Evolutionary conservation across 2,329 filamentous ascomycete species (phyloP), one percentile per base, ranked within the genome.

Genomic region (Phoma sp.): DNA sequence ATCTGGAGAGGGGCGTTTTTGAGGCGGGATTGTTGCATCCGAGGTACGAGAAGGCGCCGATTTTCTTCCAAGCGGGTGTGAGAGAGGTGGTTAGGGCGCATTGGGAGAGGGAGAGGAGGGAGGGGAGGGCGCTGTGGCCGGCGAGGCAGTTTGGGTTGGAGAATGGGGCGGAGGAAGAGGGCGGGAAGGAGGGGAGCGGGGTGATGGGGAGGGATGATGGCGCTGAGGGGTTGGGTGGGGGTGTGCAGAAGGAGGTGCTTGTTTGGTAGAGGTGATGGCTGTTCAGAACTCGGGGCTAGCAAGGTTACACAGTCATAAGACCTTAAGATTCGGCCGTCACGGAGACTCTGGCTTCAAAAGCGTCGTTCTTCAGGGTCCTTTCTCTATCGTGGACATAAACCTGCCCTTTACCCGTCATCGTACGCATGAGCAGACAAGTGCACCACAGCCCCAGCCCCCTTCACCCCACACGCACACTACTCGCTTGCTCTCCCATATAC

Each of bases 1-100:
- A 88, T 65, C 75, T 87, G 59, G 82, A 84, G 62, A 77, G 81
- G 0, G 83, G 83, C 7, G 79, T 86, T 32, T 87, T 86, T 55
- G 74, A 83, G 61, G 86, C 83, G 57, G 85, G 85, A 27, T 78
- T 84, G 64, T 73, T 87, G 69, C 85, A 88, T 64, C 84, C 85
- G 0, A 76, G 76, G 45, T 79, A 82, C 64, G 85, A 88, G 67
- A 82, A 85, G 67, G 82, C 60, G 47, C 81, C 83, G 0, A 70
- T 85, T 0, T 83, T 79, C 68, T 83, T 85, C 73, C 82, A 85
- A 72, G 74, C 75, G 29, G 70, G 70, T 8, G 76, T 81, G 7
- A 78, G 82, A 1, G 75, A 82, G 27, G 66, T 74, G 7, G 68
- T 85, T 9, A 75, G 67, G 9, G 55, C 59, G 53, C 63, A 66